These are phyloP conservation scores for Kodamaea kakaduensis DNA, from an alignment of 805 yeast genomes.

Conservation along the genomic window DNA sequence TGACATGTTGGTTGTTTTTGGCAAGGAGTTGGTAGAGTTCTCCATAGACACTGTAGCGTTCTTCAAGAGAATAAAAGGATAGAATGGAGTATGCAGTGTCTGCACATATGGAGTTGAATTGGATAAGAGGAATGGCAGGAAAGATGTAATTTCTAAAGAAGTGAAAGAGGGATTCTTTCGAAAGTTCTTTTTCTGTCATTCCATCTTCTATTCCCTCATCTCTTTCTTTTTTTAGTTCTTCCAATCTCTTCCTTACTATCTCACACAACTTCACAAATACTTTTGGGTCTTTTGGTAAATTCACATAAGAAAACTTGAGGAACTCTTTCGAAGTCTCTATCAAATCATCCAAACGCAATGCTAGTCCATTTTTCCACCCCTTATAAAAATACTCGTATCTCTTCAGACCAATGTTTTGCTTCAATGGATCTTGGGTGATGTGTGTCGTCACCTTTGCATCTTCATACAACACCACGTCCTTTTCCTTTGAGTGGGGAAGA, in stretches of 20 bases:
- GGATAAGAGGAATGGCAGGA: constrained; percentile 54
- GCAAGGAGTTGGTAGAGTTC: constrained; percentile 60
- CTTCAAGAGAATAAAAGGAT: constrained; percentile 51
- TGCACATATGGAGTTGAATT: constrained; percentile 54
- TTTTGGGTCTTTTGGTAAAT: constrained; percentile 43
- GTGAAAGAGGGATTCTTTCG: constrained; percentile 26
- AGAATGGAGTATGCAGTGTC: constrained; percentile 58
- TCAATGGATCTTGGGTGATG: constrained; percentile 31
- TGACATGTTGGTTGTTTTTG: constrained; percentile 53
- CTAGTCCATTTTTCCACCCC: constrained; percentile 44
- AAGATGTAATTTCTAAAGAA: constrained; percentile 63
- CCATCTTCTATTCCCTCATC: too few species aligned
- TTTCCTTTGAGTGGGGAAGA: constrained; percentile 17
- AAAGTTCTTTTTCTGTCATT: too few species aligned
- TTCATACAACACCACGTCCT: constrained; percentile 27
- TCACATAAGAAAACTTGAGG: constrained; percentile 39
- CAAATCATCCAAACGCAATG: constrained; percentile 41
- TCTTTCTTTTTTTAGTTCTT: too few species aligned
- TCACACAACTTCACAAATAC: constrained; percentile 59
- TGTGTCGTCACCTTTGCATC: constrained; percentile 16
- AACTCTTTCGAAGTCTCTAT: constrained; percentile 45
- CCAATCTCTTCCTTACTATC: too few species aligned
- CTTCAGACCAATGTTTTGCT: constrained; percentile 21
- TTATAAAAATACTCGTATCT: constrained; percentile 39
- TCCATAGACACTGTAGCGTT: constrained; percentile 75